A percentile compares a stretch with the other conserved stretches of the same genome.
Conservation (phyloP, 129 eudicot genomes). For the Lactuca saligna region DNA sequence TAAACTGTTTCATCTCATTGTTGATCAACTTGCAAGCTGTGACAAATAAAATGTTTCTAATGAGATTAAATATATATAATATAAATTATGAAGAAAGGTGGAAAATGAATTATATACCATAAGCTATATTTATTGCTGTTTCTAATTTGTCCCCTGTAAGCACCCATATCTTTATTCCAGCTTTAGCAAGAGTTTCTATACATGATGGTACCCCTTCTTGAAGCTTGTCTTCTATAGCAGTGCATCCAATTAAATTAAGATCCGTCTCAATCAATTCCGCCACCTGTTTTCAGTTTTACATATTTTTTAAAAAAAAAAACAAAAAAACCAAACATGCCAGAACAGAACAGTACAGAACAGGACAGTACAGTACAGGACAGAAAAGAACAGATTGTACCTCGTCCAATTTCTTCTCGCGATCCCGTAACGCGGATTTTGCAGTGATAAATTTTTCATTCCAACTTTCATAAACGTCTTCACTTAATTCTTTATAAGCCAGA, state of each 20-base stretch:
- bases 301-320: neutral
- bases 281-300: constrained; percentile 49
- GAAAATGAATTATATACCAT: constrained; percentile 44
- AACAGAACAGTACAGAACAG: too few relatives aligned
- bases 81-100: neutral
- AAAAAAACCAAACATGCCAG: neutral
- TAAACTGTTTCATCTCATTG: constrained; percentile 88
- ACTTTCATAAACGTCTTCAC: constrained; percentile 61
- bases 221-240: constrained; percentile 99
- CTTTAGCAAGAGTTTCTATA: constrained; percentile 88
- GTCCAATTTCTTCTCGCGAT: constrained; percentile 93
- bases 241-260: constrained; percentile 79
- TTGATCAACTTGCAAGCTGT: constrained; percentile 93
- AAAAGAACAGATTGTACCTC: constrained; percentile 44
- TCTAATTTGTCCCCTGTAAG: constrained; percentile 97
- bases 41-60: constrained; percentile 13
- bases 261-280: constrained; percentile 85
- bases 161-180: constrained; percentile 98
- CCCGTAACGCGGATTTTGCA: constrained; percentile 87
- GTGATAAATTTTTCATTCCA: constrained; percentile 94
- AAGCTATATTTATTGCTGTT: constrained; percentile 98
- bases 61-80: neutral
- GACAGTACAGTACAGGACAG: too few relatives aligned
- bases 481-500: constrained; percentile 81
- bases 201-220: constrained; percentile 99